Evolutionary conservation across 768 basidiomycete species (phyloP).

Genomic region (Suillus weaverae): DNA sequence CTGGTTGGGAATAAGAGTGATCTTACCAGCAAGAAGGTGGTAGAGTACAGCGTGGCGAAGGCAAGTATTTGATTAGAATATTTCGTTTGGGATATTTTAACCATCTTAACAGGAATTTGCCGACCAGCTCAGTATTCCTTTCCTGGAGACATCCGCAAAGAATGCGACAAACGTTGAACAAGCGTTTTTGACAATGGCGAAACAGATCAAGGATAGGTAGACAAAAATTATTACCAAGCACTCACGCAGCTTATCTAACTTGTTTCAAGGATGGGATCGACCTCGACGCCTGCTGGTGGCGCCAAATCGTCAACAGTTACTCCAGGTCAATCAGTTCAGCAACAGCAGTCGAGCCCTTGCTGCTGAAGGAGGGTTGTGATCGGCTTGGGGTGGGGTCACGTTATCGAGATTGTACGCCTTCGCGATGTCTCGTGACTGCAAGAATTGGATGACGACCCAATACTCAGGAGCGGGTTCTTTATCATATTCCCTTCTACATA

Average conservation of each 20-base stretch:
- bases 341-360: constrained; percentile 72
- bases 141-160: constrained; percentile 99
- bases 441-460: constrained; percentile 19
- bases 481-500: constrained; percentile 30
- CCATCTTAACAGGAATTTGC: constrained; percentile 76
- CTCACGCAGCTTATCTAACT: constrained; percentile 1
- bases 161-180: constrained; percentile 98
- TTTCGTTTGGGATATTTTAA: constrained; percentile 7
- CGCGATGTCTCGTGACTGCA: constrained; percentile 28
- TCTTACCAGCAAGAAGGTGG: constrained; percentile 94
- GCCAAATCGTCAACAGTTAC: constrained; percentile 84
- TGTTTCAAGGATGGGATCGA: constrained; percentile 74
- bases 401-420: constrained; percentile 17
- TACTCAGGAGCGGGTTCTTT: constrained; percentile 34
- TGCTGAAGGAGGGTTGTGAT: constrained; percentile 53
- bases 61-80: constrained; percentile 36
- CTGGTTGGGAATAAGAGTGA: constrained; percentile 99
- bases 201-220: constrained; percentile 91
- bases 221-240: constrained; percentile 15
- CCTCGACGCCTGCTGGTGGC: constrained; percentile 68
- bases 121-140: constrained; percentile 89
- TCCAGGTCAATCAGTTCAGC: constrained; percentile 81
- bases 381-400: constrained; percentile 15
- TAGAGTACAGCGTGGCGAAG: constrained; percentile 87
- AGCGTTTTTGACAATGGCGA: constrained; percentile 98